Evolutionary conservation across 306 rosid species (phyloP).

Genomic region (Prunus mume): DNA sequence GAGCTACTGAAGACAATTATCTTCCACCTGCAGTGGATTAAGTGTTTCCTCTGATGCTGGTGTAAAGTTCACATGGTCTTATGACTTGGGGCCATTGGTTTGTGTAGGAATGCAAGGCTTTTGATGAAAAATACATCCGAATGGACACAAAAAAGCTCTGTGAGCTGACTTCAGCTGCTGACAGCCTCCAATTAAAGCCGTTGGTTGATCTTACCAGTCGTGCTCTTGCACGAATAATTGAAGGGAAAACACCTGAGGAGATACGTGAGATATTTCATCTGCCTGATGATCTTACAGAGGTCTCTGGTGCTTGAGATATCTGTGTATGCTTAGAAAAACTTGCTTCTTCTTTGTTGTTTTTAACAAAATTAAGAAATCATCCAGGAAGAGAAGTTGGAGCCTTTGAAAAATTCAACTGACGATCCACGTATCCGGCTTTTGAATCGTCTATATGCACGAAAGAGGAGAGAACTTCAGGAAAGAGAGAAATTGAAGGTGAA

Average conservation of each 20-base stretch:
- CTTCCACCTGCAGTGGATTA: neutral
- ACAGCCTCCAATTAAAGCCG: slow-evolving; percentile 80
- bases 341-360: neutral
- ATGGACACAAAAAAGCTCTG: slow-evolving; percentile 75
- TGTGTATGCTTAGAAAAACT: neutral
- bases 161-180: slow-evolving; percentile 85
- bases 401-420: slow-evolving; percentile 66
- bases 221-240: slow-evolving; percentile 89
- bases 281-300: slow-evolving; percentile 91
- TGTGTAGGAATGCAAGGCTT: slow-evolving; percentile 65
- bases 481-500: slow-evolving; percentile 71
- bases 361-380: neutral
- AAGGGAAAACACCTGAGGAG: slow-evolving; percentile 86
- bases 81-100: neutral
- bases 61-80: neutral
- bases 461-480: slow-evolving; percentile 76
- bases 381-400: slow-evolving; percentile 91
- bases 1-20: neutral
- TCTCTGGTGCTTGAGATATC: slow-evolving; percentile 28
- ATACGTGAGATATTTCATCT: slow-evolving; percentile 83
- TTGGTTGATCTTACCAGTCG: slow-evolving; percentile 83
- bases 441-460: slow-evolving; percentile 78
- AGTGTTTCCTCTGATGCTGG: neutral
- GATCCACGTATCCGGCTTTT: slow-evolving; percentile 91
- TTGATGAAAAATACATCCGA: slow-evolving; percentile 67